These are phyloP conservation scores for Rubus parviflorus DNA, from an alignment of 306 rosid species.

Conservation along the genomic window DNA sequence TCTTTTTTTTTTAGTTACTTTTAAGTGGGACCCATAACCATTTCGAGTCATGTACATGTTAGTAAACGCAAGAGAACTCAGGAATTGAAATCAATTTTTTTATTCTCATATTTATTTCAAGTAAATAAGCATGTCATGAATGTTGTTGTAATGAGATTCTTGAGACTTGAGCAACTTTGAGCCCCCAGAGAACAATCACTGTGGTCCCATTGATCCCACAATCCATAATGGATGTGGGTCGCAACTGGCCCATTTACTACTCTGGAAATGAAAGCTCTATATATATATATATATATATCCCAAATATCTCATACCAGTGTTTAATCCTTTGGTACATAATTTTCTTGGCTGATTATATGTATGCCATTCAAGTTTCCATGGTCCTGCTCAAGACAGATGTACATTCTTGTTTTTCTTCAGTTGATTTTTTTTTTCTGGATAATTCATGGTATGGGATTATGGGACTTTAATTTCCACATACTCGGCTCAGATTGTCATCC, in stretches of 20 bases:
- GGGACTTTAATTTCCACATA: neutral
- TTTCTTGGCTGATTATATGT: neutral
- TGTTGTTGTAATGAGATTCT: too few relatives aligned
- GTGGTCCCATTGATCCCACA: neutral
- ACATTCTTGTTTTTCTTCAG: neutral
- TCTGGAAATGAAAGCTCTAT: neutral
- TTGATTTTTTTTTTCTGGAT: too few relatives aligned
- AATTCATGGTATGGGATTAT: neutral
- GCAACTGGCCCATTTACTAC: neutral
- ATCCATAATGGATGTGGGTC: neutral
- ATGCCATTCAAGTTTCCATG: conserved; percentile 31
- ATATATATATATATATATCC: neutral
- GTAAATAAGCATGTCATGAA: too few relatives aligned
- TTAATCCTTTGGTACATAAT: neutral
- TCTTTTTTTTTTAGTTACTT: too few relatives aligned
- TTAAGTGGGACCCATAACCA: too few relatives aligned
- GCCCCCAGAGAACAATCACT: neutral
- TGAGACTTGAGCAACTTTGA: neutral
- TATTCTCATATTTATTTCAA: too few relatives aligned
- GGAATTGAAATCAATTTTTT: too few relatives aligned
- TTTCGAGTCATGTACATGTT: too few relatives aligned
- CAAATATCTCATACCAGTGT: neutral
- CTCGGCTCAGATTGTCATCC: neutral
- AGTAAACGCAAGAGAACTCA: too few relatives aligned
- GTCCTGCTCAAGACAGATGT: neutral